These are phyloP conservation scores for Pythium angustatum DNA, from an alignment of 352 stramenopile species.

Conservation along the genomic window DNA sequence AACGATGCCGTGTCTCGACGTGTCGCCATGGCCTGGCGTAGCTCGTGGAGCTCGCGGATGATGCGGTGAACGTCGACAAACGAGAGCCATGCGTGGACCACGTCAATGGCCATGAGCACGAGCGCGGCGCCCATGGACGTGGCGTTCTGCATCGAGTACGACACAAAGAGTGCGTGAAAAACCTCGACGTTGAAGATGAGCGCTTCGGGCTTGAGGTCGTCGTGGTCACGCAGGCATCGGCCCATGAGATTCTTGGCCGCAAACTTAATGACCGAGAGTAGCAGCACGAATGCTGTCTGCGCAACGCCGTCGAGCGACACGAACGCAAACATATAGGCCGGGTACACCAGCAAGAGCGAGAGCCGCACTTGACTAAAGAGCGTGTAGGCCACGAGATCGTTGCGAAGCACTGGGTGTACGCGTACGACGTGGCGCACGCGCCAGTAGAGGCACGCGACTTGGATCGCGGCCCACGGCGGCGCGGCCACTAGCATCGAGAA, in stretches of 20 bases:
- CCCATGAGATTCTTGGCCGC: not conserved
- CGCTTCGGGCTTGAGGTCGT: slow-evolving; percentile 4
- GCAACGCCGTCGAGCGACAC: not conserved
- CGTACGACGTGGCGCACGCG: not conserved
- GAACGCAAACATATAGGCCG: not conserved
- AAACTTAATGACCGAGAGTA: not conserved
- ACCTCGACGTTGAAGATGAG: slow-evolving; percentile 12
- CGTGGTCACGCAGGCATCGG: not conserved
- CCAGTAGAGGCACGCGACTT: not conserved
- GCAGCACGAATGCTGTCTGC: not conserved
- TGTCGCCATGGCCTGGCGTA: not conserved
- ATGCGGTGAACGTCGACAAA: not conserved
- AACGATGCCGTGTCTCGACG: not conserved
- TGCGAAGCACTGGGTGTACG: not conserved
- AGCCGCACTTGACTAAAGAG: not conserved
- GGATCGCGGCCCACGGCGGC: not conserved
- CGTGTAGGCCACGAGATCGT: not conserved
- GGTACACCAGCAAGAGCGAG: not conserved
- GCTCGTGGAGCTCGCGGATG: not conserved
- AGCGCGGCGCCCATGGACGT: not conserved
- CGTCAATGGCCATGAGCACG: not conserved
- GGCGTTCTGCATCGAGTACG: not conserved
- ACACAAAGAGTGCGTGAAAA: slow-evolving; percentile 7
- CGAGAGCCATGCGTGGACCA: not conserved
- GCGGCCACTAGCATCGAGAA: not conserved